Conservation (phyloP, 1,284 basidiomycete genomes). For the Chalciporus sp. region DNA sequence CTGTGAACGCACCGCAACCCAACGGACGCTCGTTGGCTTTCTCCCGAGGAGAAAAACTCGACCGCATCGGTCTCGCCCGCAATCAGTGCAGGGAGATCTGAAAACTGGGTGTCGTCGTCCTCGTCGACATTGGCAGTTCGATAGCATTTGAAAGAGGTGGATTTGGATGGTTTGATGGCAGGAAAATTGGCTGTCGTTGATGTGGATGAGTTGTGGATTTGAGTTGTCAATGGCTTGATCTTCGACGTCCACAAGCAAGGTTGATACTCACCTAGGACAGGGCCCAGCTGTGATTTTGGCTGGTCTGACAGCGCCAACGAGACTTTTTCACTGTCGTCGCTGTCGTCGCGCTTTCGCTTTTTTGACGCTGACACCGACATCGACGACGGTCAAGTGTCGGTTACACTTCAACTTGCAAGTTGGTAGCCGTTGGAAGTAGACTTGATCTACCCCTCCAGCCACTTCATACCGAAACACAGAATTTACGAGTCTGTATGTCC, state of each 20-base stretch:
- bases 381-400: conserved; percentile 20
- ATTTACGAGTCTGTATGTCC: conserved; percentile 23
- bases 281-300: conserved; percentile 56
- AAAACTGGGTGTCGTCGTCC: conserved; percentile 45
- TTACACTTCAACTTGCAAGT: neutral
- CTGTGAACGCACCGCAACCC: conserved; percentile 61
- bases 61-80: conserved; percentile 74
- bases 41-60: conserved; percentile 56
- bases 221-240: conserved; percentile 8
- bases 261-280: conserved; percentile 65
- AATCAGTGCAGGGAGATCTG: conserved; percentile 53
- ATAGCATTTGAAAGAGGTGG: conserved; percentile 71
- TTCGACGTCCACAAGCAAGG: conserved; percentile 21
- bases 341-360: conserved; percentile 63
- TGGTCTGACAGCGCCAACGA: conserved; percentile 50
- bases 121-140: conserved; percentile 35
- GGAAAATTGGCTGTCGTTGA: conserved; percentile 71
- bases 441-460: conserved; percentile 3
- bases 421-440: conserved; percentile 13
- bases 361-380: conserved; percentile 41
- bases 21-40: conserved; percentile 46
- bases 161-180: conserved; percentile 59
- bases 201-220: neutral
- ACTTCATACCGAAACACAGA: conserved; percentile 15
- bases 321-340: conserved; percentile 40